phyloP scores from a whole-genome alignment of 345 rosid species.

The Ceriops decandra region DNA sequence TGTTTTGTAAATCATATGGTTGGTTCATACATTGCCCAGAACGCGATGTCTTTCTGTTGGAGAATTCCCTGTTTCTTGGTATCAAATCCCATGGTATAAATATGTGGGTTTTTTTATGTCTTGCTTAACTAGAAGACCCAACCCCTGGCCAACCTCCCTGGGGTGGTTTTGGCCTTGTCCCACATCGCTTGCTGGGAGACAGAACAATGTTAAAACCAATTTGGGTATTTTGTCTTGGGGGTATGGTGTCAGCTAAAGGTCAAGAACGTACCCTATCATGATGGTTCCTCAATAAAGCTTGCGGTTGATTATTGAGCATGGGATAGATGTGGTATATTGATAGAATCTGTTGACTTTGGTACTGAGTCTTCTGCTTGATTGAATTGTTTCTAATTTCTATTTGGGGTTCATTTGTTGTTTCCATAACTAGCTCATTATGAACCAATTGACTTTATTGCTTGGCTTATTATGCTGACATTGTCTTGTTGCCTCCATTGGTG shows the following conservation, averaged over 20 bases:
- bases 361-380: not conserved
- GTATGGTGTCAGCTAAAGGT: too few species aligned
- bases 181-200: too few species aligned
- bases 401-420: not conserved
- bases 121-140: too few species aligned
- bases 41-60: not conserved
- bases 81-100: not conserved
- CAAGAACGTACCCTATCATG: too few species aligned
- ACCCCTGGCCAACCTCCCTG: too few species aligned
- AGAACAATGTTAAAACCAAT: too few species aligned
- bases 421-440: not conserved
- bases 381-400: not conserved
- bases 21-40: not conserved
- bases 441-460: not conserved
- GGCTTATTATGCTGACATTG: not conserved
- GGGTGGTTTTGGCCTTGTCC: too few species aligned
- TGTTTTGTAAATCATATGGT: not conserved
- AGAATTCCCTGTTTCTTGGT: not conserved
- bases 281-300: too few species aligned
- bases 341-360: too few species aligned
- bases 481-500: constrained; percentile 15
- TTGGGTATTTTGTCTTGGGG: too few species aligned
- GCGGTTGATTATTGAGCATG: too few species aligned
- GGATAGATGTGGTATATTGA: too few species aligned
- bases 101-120: not conserved